Percentiles rank a stretch among this genome's conserved stretches.
Conservation (phyloP, 164 flowering plant genomes). For the Aristolochia californica region DNA sequence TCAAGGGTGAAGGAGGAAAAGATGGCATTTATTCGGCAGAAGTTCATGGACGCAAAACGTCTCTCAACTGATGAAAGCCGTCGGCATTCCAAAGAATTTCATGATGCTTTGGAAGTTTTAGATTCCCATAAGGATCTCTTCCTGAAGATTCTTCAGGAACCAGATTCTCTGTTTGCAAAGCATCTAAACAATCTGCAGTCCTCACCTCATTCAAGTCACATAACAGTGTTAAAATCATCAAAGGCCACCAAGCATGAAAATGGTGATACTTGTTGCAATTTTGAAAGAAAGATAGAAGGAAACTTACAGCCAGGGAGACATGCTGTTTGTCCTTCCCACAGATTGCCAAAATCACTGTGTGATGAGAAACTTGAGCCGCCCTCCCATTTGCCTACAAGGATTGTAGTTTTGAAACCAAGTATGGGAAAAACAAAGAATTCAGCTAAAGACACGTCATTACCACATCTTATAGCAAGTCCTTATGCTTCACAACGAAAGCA, state of each 20-base stretch:
- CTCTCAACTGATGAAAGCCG: constrained; percentile 47
- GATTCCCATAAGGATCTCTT: constrained; percentile 61
- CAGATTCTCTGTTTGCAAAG: constrained; percentile 61
- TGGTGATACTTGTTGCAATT: constrained; percentile 9
- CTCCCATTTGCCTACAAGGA: constrained; percentile 38
- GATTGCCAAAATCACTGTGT: constrained; percentile 13
- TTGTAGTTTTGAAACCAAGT: constrained; percentile 86
- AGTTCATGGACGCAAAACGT: constrained; percentile 48
- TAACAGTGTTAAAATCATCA: constrained; percentile 22
- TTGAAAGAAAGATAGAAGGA: constrained; percentile 17
- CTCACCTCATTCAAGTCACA: constrained; percentile 23
- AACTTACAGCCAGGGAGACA: constrained; percentile 8
- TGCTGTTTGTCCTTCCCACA: constrained; percentile 15
- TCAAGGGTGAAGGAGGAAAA: constrained; percentile 28
- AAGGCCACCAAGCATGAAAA: constrained; percentile 16
- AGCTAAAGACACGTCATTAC: constrained; percentile 19
- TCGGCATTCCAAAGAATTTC: constrained; percentile 51
- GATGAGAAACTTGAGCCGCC: constrained; percentile 15
- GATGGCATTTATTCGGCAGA: constrained; percentile 44
- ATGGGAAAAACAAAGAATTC: constrained; percentile 24
- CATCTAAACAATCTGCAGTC: constrained; percentile 47
- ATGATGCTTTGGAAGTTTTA: constrained; percentile 49
- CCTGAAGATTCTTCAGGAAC: constrained; percentile 59
- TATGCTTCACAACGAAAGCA: constrained; percentile 19
- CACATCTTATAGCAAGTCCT: constrained; percentile 24